A percentile compares a stretch with the other conserved stretches of the same genome.
Evolutionary conservation across 192 early-diverging fungal genomes (phyloP).

Genomic region (Entophlyctis luteolus): DNA sequence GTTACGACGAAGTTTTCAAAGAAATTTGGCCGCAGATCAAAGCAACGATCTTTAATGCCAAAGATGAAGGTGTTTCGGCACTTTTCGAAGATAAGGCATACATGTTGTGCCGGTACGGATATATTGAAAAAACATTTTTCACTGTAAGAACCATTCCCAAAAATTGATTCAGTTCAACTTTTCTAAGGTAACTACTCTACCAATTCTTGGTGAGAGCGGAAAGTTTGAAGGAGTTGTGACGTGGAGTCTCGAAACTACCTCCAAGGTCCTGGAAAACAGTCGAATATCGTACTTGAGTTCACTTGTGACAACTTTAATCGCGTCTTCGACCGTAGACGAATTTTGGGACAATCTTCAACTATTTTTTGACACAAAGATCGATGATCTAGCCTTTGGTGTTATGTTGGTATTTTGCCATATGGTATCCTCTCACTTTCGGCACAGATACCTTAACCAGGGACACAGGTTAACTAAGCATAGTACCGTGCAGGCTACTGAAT

Average conservation of each 20-base stretch:
- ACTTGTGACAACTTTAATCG: not conserved
- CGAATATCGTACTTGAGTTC: not conserved
- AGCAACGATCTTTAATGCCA: not conserved
- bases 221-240: constrained; percentile 11
- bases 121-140: constrained; percentile 27
- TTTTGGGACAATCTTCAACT: not conserved
- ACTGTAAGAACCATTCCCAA: constrained; percentile 11
- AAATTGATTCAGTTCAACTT: not conserved
- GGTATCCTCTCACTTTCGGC: not conserved
- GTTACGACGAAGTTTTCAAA: constrained; percentile 22
- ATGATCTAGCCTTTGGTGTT: constrained; percentile 12
- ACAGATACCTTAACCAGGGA: not conserved
- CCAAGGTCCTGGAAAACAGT: not conserved
- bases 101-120: constrained; percentile 32
- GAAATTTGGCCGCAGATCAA: constrained; percentile 31
- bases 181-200: not conserved
- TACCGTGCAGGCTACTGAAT: not conserved
- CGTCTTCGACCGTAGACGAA: not conserved
- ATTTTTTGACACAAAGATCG: not conserved
- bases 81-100: constrained; percentile 23
- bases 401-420: not conserved
- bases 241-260: constrained; percentile 18
- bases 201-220: constrained; percentile 6
- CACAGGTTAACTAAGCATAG: not conserved
- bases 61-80: not conserved